Conservation (phyloP, 495 filamentous ascomycete genomes). For the Penicillium atrosanguineum region DNA sequence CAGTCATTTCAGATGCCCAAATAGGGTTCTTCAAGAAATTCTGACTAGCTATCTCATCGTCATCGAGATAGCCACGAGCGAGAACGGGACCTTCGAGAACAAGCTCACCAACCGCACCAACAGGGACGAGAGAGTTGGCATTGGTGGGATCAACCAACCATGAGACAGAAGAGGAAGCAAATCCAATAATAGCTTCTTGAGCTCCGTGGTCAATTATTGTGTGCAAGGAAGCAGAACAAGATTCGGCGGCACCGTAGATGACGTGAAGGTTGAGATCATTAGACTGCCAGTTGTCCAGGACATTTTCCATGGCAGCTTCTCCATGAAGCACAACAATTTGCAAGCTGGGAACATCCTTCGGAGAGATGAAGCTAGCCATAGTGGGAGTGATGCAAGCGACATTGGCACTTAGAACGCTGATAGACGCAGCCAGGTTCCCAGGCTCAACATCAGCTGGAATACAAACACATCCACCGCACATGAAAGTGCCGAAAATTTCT, state of each 20-base stretch:
- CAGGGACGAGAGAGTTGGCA: constrained; percentile 50
- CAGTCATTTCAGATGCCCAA: constrained; percentile 33
- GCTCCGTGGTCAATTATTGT: not conserved
- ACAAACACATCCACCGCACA: constrained; percentile 46
- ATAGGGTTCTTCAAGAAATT: constrained; percentile 49
- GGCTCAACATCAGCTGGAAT: constrained; percentile 33
- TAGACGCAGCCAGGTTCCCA: constrained; percentile 26
- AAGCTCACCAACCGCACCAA: constrained; percentile 61
- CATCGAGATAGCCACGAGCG: constrained; percentile 48
- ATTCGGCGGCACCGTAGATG: constrained; percentile 40
- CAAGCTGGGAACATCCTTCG: constrained; percentile 37
- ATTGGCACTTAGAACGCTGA: constrained; percentile 35
- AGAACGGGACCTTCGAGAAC: constrained; percentile 60
- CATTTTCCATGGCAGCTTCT: constrained; percentile 3
- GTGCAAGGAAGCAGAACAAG: constrained; percentile 30
- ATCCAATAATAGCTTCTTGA: constrained; percentile 24
- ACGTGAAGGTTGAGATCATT: constrained; percentile 31
- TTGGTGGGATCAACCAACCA: constrained; percentile 61
- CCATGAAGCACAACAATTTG: constrained; percentile 42
- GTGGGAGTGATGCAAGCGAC: constrained; percentile 41
- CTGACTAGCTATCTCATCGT: constrained; percentile 25
- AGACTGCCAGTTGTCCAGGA: constrained; percentile 18
- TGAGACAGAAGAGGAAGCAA: constrained; percentile 18
- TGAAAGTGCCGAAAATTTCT: constrained; percentile 40
- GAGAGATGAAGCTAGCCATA: constrained; percentile 46